These are phyloP conservation scores for Thelonectria discophora DNA, from an alignment of 2,329 filamentous ascomycete genomes.

Conservation along the genomic window DNA sequence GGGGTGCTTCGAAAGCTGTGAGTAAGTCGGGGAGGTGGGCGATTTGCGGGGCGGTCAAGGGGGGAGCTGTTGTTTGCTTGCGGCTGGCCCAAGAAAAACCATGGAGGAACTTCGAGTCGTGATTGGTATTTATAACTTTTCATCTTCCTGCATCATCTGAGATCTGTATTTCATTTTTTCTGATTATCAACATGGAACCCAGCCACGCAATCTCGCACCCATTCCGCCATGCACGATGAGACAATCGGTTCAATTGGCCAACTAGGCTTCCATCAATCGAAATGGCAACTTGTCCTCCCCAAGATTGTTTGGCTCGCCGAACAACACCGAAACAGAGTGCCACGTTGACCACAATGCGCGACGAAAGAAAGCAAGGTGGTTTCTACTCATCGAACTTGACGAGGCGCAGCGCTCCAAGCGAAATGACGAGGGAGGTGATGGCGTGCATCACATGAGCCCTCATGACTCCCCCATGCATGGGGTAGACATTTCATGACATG, in stretches of 20 bases:
- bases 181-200: not conserved
- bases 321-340: not conserved
- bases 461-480: not conserved
- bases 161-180: not conserved
- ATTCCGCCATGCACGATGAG: not conserved
- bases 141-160: not conserved
- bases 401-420: slow-evolving; percentile 15
- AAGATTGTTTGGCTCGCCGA: not conserved
- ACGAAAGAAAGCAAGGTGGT: not conserved
- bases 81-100: not conserved
- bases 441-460: not conserved
- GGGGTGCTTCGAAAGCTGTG: slow-evolving; percentile 14
- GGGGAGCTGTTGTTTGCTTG: not conserved
- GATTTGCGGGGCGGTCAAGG: slow-evolving; percentile 28
- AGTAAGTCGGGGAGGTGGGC: not conserved
- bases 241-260: not conserved
- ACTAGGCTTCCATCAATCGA: not conserved
- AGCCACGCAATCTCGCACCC: not conserved
- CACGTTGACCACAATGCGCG: not conserved
- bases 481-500: not conserved
- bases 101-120: not conserved
- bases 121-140: not conserved
- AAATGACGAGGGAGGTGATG: slow-evolving; percentile 4
- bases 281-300: not conserved
- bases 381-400: not conserved